phyloP scores from a whole-genome alignment of 2,329 filamentous ascomycete genomes.

The Penicillium sp. region DNA sequence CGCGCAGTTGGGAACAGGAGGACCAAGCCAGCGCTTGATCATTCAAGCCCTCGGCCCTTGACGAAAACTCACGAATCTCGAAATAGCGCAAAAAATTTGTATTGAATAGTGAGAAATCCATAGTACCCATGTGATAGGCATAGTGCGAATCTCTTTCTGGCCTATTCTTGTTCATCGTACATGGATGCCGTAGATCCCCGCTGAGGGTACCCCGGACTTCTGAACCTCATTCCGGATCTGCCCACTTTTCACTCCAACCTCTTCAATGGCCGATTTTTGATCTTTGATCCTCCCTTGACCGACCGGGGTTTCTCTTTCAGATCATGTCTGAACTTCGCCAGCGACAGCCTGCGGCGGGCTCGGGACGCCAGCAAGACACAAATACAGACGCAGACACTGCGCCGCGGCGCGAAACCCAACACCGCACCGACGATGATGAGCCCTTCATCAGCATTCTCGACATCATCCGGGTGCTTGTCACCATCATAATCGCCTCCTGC shows the following conservation, averaged over 20 bases:
- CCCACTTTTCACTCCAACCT: background rate
- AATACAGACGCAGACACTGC: conserved; percentile 2
- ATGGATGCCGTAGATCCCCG: conserved; percentile 1
- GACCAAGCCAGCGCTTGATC: conserved; percentile 23
- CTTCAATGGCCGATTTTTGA: background rate
- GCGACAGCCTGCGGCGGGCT: conserved; percentile 23
- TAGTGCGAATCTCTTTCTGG: background rate
- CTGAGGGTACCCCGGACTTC: background rate
- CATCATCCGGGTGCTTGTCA: conserved; percentile 65
- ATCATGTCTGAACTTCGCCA: conserved; percentile 34
- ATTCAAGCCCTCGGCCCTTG: background rate
- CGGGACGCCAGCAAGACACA: conserved; percentile 6
- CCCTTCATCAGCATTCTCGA: conserved; percentile 55
- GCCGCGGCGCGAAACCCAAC: conserved; percentile 5
- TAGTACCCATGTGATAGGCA: background rate
- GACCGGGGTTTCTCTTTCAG: background rate
- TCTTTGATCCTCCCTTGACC: background rate
- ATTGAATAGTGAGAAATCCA: background rate
- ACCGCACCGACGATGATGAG: conserved; percentile 19
- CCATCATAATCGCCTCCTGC: conserved; percentile 64
- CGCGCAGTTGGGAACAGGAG: conserved; percentile 47
- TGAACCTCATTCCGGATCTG: conserved; percentile 1
- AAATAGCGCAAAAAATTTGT: background rate
- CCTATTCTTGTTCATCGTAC: background rate
- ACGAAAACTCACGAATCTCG: background rate